Base-by-base conservation (phyloP, 2,329 filamentous ascomycete species). In the Grosmannia clavigera region DNA sequence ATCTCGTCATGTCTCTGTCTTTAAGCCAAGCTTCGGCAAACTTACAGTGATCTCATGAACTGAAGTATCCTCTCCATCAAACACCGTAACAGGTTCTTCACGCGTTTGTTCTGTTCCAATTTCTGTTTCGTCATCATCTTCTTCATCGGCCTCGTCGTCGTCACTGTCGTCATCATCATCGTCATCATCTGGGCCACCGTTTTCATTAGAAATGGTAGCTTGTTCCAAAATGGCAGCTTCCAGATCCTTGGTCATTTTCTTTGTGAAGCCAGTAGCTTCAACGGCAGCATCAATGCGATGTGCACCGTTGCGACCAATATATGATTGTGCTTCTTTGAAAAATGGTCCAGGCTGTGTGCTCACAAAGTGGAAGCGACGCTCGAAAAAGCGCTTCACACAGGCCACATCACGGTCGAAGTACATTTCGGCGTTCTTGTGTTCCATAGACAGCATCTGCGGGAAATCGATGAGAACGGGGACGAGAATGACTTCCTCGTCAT, bases 351-450 rank as follows among this genome's bases (percentile, higher is more conserved):
- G 83, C 63, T 87, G 83, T 48, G 92, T 87, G 70, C 85, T 87
- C 3, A 84, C 84, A 70, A 97, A 99, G 66, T 90, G 86, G 72
- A 96, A 99, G 35, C 90, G 84, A 27, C 92, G 81, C 69, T 89
- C 81, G 70, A 99, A 99, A 72, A 95, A 99, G 38, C 88, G 84
- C 75, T 96, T 97, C 68, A 99, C 87, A 73, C 95, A 99, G 64
- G 89, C 85, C 16, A 99, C 92, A 67, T 99, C 94, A 64, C 94
- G 86, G 70, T 97, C 89, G 71, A 99, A 99, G 74, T 99, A 97
- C 82, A 92, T 95, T 70, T 96, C 88, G 22, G 94, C 95, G 68
- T 99, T 96, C 43, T 79, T 74, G 70, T 99, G 94, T 66, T 96
- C 90, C 70, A 96, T 90, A 1, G 92, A 97, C 2, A 99, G 84